Percentiles rank a stretch among this genome's conserved stretches.
phyloP scores from a whole-genome alignment of 1,139 yeast species.

The Meyerozyma athensensis region DNA sequence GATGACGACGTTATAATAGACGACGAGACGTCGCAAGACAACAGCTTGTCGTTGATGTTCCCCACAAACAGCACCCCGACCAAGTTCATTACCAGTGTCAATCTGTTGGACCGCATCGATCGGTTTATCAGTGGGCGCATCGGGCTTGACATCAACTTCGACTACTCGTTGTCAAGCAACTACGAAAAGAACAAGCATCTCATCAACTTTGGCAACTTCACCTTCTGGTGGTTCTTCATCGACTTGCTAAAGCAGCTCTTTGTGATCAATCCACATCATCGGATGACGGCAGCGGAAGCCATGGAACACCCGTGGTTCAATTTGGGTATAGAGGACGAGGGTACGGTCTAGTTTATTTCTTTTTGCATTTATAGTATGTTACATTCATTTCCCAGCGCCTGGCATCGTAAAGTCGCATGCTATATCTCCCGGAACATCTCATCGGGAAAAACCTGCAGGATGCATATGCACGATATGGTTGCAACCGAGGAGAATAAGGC shows the following conservation, averaged over 20 bases:
- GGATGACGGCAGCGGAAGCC: slow-evolving; percentile 67
- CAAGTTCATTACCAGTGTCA: slow-evolving; percentile 50
- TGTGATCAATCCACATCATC: slow-evolving; percentile 56
- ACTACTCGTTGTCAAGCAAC: slow-evolving; percentile 36
- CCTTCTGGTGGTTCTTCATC: slow-evolving; percentile 73
- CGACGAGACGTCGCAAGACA: slow-evolving; percentile 22
- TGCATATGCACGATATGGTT: neutral
- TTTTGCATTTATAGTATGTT: neutral
- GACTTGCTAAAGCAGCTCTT: slow-evolving; percentile 61
- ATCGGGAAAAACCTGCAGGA: neutral
- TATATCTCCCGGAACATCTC: no score
- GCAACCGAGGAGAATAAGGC: neutral
- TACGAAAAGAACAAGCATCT: slow-evolving; percentile 37
- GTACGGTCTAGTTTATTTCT: slow-evolving; percentile 29
- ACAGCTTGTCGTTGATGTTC: slow-evolving; percentile 28
- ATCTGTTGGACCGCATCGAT: slow-evolving; percentile 48
- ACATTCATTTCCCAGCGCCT: neutral
- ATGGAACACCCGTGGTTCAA: slow-evolving; percentile 75
- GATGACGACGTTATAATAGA: slow-evolving; percentile 28
- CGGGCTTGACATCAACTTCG: slow-evolving; percentile 39
- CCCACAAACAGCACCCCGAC: slow-evolving; percentile 37
- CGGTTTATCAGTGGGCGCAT: slow-evolving; percentile 36
- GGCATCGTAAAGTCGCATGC: no score
- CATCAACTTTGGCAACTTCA: slow-evolving; percentile 49
- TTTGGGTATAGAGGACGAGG: slow-evolving; percentile 73